phyloP scores from a whole-genome alignment of 306 rosid genomes.

The Casuarina glauca region DNA sequence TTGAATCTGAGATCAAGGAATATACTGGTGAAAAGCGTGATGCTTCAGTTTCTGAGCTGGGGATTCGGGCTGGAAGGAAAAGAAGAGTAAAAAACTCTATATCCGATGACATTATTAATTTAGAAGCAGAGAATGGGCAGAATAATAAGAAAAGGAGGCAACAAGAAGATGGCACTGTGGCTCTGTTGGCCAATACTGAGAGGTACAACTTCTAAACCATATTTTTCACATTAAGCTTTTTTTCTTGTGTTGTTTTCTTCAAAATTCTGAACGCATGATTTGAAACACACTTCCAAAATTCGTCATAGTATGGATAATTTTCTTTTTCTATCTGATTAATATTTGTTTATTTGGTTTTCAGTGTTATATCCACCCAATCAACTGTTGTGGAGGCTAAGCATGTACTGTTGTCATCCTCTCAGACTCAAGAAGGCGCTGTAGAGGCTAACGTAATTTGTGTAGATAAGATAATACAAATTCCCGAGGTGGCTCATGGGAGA shows the following conservation, averaged over 20 bases:
- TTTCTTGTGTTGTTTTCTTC: background rate
- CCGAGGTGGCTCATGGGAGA: conserved; percentile 61
- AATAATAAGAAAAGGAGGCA: conserved; percentile 66
- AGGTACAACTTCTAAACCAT: conserved; percentile 37
- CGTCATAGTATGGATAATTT: background rate
- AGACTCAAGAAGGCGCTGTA: conserved; percentile 41
- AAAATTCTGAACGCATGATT: conserved; percentile 4
- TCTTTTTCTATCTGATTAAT: conserved; percentile 3
- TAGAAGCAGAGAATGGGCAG: conserved; percentile 34
- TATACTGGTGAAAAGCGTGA: conserved; percentile 43
- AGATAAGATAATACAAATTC: conserved; percentile 62
- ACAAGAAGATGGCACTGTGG: conserved; percentile 30
- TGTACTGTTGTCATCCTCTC: conserved; percentile 41
- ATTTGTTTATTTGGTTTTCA: conserved; percentile 37
- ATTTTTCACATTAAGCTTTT: conserved; percentile 15
- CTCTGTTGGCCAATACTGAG: conserved; percentile 35
- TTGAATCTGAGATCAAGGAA: conserved; percentile 38
- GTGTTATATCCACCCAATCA: conserved; percentile 45
- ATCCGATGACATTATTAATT: conserved; percentile 30
- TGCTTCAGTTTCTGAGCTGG: conserved; percentile 33
- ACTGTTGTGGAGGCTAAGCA: conserved; percentile 34
- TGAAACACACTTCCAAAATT: conserved; percentile 11
- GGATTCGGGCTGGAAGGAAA: conserved; percentile 52
- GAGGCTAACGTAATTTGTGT: conserved; percentile 52
- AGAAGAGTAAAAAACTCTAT: conserved; percentile 49